Base-by-base conservation (phyloP, 1,284 basidiomycete genomes). In the Dichomitus squalens region DNA sequence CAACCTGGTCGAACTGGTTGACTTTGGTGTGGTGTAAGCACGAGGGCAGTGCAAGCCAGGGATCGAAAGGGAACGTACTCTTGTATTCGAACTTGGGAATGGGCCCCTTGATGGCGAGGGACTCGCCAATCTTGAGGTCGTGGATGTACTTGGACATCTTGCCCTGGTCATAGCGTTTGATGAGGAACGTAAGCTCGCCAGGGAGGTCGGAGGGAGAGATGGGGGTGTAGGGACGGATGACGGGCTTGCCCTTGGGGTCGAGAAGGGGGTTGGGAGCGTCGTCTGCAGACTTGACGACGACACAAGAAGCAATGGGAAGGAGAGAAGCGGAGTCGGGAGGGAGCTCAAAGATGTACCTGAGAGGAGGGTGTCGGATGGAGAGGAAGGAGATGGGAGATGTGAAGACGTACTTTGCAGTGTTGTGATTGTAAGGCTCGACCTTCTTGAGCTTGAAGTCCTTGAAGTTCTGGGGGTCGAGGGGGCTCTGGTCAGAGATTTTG, bases 211-310 rank as follows among this genome's bases (percentile, higher is more conserved):
- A 81, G 0, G 83, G 74, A 23, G 92, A 94, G 62, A 93, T 83
- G 57, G 93, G 92, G 4, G 93, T 95, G 75, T 95, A 96, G 2
- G 93, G 91, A 43, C 95, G 86, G 66, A 93, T 86, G 71, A 96
- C 85, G 50, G 93, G 92, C 69, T 95, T 96, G 66, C 93, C 95
- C 68, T 96, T 93, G 70, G 80, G 82, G 73, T 93, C 88, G 74
- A 76, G 85, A 70, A 85, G 78, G 56, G 77, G 84, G 58, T 79
- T 85, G 52, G 79, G 82, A 16, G 60, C 47, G 64, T 86, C 81
- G 2, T 81, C 79, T 12, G 86, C 73, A 38, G 71, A 66, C 69
- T 80, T 85, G 61, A 91, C 80, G 44, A 87, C 68, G 16, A 92
- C 76, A 64, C 86, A 89, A 0, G 90, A 91, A 16, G 90, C 78